Evolutionary conservation across 768 basidiomycete genomes (phyloP), one percentile per base, ranked within the genome.

Genomic region (Obba rivulosa): DNA sequence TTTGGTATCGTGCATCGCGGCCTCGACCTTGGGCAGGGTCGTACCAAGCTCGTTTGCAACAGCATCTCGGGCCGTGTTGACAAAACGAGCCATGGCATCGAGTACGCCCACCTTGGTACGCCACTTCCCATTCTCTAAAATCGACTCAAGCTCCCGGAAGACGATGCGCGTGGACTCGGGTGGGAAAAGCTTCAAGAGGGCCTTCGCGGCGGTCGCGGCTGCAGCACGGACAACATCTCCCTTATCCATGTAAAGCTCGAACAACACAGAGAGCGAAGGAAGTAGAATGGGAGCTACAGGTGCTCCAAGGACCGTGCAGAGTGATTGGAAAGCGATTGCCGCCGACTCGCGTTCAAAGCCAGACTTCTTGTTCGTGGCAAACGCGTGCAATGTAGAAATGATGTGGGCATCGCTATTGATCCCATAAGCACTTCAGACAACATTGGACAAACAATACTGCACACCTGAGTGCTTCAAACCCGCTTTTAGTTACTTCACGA

Each of bases 1-100:
- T 67, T 98, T 98, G 50, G 95, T 97, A 68, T 98, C 95, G 59
- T 95, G 91, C 93, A 98, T 93, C 4, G 92, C 84, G 31, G 70
- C 71, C 63, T 94, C 92, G 11, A 98, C 83, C 59, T 81, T 85
- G 17, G 94, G 94, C 41, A 98, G 78, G 39, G 89, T 80, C 9
- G 72, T 70, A 14, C 81, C 93, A 34, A 98, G 72, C 61, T 94
- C 84, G 25, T 80, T 77, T n/a, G 91, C 92, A 43, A 96, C 87
- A 37, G 76, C 74, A 46, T 85, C 85, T 52, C 76, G 77, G 44
- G 87, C 85, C 14, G 79, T 72, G 37, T 71, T 71, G 24, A 85
- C 85, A 54, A 92, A 84, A 38, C 65, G 69, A 62, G 83, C 90
- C 62, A 97, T 78, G 2, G 92, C 81, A 57, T 96, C 92, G 25